A percentile compares a stretch with the other conserved stretches of the same genome.
These are phyloP conservation scores for Tulasnella sp. DNA, from an alignment of 768 basidiomycete genomes.

Conservation along the genomic window DNA sequence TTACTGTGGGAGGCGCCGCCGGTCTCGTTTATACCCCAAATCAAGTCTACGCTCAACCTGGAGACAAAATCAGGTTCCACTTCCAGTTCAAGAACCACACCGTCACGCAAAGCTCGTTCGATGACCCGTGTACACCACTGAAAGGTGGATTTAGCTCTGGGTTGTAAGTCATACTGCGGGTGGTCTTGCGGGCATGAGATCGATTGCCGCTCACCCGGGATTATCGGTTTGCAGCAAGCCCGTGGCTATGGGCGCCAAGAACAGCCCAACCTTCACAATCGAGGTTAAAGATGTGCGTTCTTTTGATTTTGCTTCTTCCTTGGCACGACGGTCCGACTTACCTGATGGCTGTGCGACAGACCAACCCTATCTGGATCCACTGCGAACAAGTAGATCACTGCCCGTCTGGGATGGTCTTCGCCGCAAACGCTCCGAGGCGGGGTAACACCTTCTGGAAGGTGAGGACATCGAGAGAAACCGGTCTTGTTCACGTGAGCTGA, in stretches of 20 bases:
- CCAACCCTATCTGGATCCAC: conserved; percentile 15
- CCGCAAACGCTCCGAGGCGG: conserved; percentile 13
- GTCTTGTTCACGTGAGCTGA: background rate
- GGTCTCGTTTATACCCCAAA: background rate
- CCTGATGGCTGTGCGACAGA: background rate
- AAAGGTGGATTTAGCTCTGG: conserved; percentile 46
- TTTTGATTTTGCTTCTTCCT: background rate
- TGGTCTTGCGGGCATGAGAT: background rate
- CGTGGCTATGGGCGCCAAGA: background rate
- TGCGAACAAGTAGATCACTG: conserved; percentile 16
- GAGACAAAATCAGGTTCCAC: conserved; percentile 4
- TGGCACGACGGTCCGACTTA: background rate
- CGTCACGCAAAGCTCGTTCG: conserved; percentile 27
- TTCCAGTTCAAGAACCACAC: conserved; percentile 21
- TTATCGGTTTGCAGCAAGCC: background rate
- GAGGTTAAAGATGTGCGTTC: background rate
- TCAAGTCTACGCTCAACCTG: background rate
- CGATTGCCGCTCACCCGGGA: background rate
- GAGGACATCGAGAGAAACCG: background rate
- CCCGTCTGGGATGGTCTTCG: conserved; percentile 17
- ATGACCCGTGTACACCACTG: conserved; percentile 30
- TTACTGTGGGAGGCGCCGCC: background rate
- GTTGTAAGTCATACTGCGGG: conserved; percentile 21
- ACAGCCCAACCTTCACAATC: background rate
- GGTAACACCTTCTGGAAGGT: conserved; percentile 13